Evolutionary conservation across 345 rosid species (phyloP).

Genomic region (Tarenaya hassleriana): DNA sequence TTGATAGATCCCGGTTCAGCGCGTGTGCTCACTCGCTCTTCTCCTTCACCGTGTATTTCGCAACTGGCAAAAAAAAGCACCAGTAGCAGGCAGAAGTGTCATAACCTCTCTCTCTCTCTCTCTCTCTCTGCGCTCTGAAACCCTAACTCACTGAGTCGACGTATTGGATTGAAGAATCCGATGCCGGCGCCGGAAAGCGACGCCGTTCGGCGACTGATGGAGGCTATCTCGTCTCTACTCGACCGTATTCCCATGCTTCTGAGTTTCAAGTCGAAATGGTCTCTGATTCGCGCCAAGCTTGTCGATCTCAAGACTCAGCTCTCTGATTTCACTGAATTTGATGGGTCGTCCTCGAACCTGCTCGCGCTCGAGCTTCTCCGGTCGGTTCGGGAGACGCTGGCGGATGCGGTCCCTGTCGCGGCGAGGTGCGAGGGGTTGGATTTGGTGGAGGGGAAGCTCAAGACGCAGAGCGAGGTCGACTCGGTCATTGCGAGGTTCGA

Average conservation of each 20-base stretch:
- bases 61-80: slow-evolving; percentile 23
- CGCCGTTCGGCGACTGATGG: slow-evolving; percentile 28
- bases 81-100: slow-evolving; percentile 12
- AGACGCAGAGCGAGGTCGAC: slow-evolving; percentile 84
- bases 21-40: slow-evolving; percentile 10
- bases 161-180: slow-evolving; percentile 20
- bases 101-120: slow-evolving; percentile 9
- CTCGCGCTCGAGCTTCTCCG: slow-evolving; percentile 52
- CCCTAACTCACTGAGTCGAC: slow-evolving; percentile 19
- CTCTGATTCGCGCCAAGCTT: slow-evolving; percentile 52
- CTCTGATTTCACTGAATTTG: slow-evolving; percentile 49
- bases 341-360: slow-evolving; percentile 37
- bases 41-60: slow-evolving; percentile 26
- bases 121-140: slow-evolving; percentile 17
- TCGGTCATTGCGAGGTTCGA: slow-evolving; percentile 61
- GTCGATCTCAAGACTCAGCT: slow-evolving; percentile 55
- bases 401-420: slow-evolving; percentile 44
- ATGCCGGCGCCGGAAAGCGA: slow-evolving; percentile 51
- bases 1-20: background rate
- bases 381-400: slow-evolving; percentile 44
- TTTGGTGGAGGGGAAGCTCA: slow-evolving; percentile 70
- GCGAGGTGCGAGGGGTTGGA: slow-evolving; percentile 38
- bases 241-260: slow-evolving; percentile 36
- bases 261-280: slow-evolving; percentile 76
- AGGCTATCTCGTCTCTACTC: slow-evolving; percentile 37